Evolutionary conservation across 148 eudicot species (phyloP).

Genomic region (Camellia japonica): DNA sequence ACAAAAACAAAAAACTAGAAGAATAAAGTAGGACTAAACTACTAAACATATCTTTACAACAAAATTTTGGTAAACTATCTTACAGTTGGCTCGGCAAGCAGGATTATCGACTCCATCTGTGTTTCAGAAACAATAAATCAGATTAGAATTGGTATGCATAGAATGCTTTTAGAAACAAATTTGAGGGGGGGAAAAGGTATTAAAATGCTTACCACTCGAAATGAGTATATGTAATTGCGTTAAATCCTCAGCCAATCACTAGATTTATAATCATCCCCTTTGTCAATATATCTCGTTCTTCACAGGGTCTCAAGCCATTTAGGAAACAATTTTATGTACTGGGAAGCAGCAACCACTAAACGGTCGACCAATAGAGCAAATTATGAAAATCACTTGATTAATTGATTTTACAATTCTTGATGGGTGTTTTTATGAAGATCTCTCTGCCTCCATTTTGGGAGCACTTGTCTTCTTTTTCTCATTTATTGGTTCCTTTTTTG

Average conservation of each 20-base stretch:
- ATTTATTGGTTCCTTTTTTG: constrained; percentile 14
- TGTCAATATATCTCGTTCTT: background rate
- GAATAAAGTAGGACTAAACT: background rate
- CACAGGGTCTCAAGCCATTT: background rate
- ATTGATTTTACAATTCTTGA: background rate
- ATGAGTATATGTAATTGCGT: background rate
- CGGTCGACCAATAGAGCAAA: background rate
- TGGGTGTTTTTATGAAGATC: background rate
- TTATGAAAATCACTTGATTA: background rate
- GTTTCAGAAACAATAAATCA: background rate
- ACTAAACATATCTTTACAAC: background rate
- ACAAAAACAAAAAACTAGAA: too few relatives aligned
- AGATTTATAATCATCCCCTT: background rate
- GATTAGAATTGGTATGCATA: background rate
- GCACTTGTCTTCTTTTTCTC: constrained; percentile 11
- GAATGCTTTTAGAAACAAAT: background rate
- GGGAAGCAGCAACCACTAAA: background rate
- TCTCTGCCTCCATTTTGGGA: constrained; percentile 19
- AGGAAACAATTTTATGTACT: background rate
- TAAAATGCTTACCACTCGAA: background rate
- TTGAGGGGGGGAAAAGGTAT: background rate
- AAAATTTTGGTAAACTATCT: background rate
- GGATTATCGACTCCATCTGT: background rate
- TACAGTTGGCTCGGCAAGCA: background rate
- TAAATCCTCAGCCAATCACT: background rate